A percentile compares a stretch with the other conserved stretches of the same genome.
Conservation (phyloP, 768 basidiomycete species). For the Dioszegia aurantiaca region DNA sequence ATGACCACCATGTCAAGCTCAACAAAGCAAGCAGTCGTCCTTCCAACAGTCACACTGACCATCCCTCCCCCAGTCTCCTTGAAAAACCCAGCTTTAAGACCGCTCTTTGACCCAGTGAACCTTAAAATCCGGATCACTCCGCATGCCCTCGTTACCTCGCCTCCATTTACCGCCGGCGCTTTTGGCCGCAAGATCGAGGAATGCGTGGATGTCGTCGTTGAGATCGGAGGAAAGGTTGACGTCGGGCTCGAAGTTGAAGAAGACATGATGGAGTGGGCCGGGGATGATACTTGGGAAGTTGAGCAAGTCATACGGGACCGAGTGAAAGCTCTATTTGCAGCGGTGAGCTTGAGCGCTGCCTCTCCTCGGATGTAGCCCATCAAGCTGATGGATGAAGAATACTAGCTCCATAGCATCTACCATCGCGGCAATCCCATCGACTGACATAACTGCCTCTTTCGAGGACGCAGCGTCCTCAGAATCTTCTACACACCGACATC, state of each 20-base stretch:
- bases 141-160: slow-evolving; percentile 16
- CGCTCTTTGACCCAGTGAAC: background rate
- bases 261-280: slow-evolving; percentile 1
- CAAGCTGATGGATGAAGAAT: background rate
- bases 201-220: slow-evolving; percentile 27
- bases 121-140: slow-evolving; percentile 29
- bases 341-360: slow-evolving; percentile 13
- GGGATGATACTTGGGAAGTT: background rate
- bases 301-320: background rate
- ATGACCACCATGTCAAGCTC: no score
- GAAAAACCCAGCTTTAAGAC: background rate
- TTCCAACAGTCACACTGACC: slow-evolving; percentile 1
- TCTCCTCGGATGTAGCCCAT: background rate
- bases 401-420: no score
- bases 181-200: slow-evolving; percentile 28
- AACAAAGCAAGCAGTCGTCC: background rate
- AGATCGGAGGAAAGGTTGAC: slow-evolving; percentile 28
- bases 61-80: slow-evolving; percentile 8
- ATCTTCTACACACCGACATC: slow-evolving; percentile 6
- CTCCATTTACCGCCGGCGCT: slow-evolving; percentile 18
- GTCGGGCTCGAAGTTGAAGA: slow-evolving; percentile 16
- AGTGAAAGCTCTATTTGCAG: slow-evolving; percentile 3
- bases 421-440: no score
- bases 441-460: no score
- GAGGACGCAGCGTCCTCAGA: no score